Percentiles rank a stretch among this genome's conserved stretches.
Conservation (phyloP, 495 filamentous ascomycete species). For the Neurospora tetrasperma region DNA sequence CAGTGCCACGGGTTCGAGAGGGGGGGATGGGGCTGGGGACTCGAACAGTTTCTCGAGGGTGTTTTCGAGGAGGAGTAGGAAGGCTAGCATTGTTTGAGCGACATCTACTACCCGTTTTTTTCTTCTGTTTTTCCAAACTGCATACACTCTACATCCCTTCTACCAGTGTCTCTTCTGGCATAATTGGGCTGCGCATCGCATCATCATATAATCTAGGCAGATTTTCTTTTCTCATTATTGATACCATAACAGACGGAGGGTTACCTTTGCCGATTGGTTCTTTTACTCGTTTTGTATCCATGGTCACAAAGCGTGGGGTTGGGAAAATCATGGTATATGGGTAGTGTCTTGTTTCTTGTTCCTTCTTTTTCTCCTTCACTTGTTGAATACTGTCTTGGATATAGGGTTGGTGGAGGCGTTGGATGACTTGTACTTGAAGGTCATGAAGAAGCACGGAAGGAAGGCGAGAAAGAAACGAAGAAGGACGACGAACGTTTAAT, state of each 20-base stretch:
- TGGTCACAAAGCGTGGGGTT: neutral
- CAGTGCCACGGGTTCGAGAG: neutral
- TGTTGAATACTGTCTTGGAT: neutral
- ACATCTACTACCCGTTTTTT: neutral
- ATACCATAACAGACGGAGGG: neutral
- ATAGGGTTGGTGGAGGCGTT: neutral
- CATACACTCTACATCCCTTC: neutral
- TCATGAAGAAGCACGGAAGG: neutral
- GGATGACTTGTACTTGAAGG: neutral
- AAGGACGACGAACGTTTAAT: neutral
- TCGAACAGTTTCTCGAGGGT: slow-evolving; percentile 9
- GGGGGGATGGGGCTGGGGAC: neutral
- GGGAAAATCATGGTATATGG: neutral
- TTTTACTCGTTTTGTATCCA: neutral
- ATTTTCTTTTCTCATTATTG: neutral
- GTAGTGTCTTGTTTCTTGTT: neutral
- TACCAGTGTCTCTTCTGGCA: neutral
- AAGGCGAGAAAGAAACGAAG: neutral
- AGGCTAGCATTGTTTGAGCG: slow-evolving; percentile 15
- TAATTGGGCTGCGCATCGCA: neutral
- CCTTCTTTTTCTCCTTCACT: neutral
- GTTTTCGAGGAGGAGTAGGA: slow-evolving; percentile 17
- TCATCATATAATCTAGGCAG: neutral
- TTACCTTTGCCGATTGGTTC: neutral
- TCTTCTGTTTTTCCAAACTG: neutral